Conservation (phyloP, 78 protist genomes). For the Creolimax fragrantissima region DNA sequence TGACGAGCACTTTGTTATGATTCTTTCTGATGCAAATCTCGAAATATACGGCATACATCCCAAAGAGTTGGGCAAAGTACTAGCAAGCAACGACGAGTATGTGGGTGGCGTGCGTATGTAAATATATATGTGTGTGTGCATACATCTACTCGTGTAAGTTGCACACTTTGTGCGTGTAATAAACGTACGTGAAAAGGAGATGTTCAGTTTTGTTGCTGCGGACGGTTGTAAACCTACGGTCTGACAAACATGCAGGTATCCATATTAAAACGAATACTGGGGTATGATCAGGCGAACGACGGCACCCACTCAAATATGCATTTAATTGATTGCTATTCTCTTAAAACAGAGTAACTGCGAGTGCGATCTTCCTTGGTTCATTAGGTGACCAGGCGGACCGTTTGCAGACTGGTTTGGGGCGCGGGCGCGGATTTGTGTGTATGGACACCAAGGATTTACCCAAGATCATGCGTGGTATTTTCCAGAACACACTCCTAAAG, state of each 20-base stretch:
- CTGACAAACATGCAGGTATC: not conserved
- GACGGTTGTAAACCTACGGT: not conserved
- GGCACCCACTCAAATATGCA: too few relatives aligned
- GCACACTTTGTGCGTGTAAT: not conserved
- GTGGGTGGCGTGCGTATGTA: not conserved
- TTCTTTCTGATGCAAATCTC: slow-evolving; percentile 64
- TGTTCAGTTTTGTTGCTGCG: not conserved
- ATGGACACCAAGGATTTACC: slow-evolving; percentile 48
- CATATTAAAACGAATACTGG: not conserved
- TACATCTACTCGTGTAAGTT: not conserved
- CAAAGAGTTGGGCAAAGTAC: not conserved
- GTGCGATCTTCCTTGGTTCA: slow-evolving; percentile 42
- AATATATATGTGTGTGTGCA: not conserved
- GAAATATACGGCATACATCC: slow-evolving; percentile 42
- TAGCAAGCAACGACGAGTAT: not conserved
- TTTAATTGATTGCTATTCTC: too few relatives aligned
- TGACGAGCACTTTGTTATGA: slow-evolving; percentile 50
- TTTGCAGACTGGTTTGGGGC: slow-evolving; percentile 18
- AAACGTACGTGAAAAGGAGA: not conserved
- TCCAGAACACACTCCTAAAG: slow-evolving; percentile 33
- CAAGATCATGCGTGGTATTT: slow-evolving; percentile 25
- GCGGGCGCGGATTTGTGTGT: slow-evolving; percentile 54
- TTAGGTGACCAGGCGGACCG: slow-evolving; percentile 26
- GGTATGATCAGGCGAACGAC: not conserved
- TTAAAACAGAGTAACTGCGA: slow-evolving; percentile 48